These are phyloP conservation scores for Penicillium oxalicum DNA, from an alignment of 2,329 filamentous ascomycete genomes.

Conservation along the genomic window DNA sequence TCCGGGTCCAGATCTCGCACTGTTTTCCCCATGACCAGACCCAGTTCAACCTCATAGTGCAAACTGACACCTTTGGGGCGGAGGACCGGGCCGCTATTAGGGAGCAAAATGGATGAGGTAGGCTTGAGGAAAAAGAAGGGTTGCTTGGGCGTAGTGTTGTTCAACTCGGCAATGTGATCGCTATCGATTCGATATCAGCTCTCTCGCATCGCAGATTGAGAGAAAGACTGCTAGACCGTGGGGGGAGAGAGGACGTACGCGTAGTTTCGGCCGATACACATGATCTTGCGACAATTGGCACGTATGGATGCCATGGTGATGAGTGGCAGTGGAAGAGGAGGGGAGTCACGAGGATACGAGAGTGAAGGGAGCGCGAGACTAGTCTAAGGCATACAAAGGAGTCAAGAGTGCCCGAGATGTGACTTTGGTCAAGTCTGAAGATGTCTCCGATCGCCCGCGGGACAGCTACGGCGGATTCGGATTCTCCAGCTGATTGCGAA, in stretches of 20 bases:
- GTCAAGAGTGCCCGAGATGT: no score
- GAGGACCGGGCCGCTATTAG: constrained; percentile 70
- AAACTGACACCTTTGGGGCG: constrained; percentile 76
- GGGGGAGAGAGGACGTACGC: constrained; percentile 53
- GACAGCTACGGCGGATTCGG: no score
- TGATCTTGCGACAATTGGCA: constrained; percentile 62
- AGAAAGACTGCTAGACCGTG: no score
- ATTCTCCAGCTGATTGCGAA: no score
- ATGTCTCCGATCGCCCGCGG: no score
- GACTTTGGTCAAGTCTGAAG: no score
- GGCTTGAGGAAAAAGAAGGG: constrained; percentile 99
- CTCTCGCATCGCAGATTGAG: no score
- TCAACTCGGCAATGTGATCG: constrained; percentile 89
- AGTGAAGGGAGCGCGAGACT: no score
- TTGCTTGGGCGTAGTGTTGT: constrained; percentile 80
- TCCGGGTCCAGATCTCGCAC: constrained; percentile 67
- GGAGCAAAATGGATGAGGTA: constrained; percentile 74
- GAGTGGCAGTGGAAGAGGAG: constrained; percentile 17
- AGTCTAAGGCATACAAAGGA: no score
- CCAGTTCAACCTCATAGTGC: constrained; percentile 94
- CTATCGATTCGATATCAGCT: constrained; percentile 39
- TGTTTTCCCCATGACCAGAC: constrained; percentile 76
- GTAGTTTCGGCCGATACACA: constrained; percentile 95
- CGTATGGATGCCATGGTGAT: constrained; percentile 42
- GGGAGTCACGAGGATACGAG: not conserved